Conservation (phyloP, 805 yeast genomes). For the Metschnikowia lachancei region DNA sequence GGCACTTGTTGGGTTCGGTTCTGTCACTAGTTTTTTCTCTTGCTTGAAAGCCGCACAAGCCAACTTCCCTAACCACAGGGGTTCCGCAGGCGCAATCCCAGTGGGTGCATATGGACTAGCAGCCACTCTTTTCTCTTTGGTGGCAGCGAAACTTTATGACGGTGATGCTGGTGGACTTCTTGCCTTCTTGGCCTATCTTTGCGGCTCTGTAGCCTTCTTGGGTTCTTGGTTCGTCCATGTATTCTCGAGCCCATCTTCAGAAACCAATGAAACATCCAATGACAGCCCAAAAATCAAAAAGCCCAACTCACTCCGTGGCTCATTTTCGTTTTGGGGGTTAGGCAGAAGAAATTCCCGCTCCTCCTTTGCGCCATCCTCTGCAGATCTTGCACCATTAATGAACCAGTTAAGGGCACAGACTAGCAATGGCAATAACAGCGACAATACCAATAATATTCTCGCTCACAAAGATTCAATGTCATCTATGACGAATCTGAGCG, state of each 20-base stretch:
- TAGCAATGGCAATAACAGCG: too few relatives aligned
- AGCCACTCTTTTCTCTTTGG: constrained; percentile 59
- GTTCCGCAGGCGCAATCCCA: constrained; percentile 67
- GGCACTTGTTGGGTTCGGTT: constrained; percentile 60
- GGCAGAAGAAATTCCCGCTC: constrained; percentile 29
- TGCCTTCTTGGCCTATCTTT: constrained; percentile 50
- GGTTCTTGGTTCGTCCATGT: constrained; percentile 47
- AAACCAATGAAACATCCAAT: not conserved
- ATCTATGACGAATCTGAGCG: constrained; percentile 10
- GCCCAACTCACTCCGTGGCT: constrained; percentile 26
- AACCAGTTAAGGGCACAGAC: constrained; percentile 5
- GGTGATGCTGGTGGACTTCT: constrained; percentile 56
- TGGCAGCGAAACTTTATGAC: constrained; percentile 52
- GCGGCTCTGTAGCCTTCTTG: constrained; percentile 45
- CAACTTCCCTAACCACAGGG: constrained; percentile 70
- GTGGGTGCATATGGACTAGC: constrained; percentile 69
- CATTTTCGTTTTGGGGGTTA: constrained; percentile 41
- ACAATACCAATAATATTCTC: not conserved
- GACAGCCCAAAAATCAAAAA: not conserved
- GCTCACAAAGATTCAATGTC: constrained; percentile 8
- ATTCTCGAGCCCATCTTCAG: constrained; percentile 19
- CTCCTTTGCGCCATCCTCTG: constrained; percentile 11
- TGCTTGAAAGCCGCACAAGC: constrained; percentile 53
- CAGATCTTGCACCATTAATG: constrained; percentile 13
- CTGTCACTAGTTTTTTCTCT: constrained; percentile 61